Percentiles rank a stretch among this genome's conserved stretches.
Evolutionary conservation across 805 yeast species (phyloP).

Genomic region (Barnettozyma sp.): DNA sequence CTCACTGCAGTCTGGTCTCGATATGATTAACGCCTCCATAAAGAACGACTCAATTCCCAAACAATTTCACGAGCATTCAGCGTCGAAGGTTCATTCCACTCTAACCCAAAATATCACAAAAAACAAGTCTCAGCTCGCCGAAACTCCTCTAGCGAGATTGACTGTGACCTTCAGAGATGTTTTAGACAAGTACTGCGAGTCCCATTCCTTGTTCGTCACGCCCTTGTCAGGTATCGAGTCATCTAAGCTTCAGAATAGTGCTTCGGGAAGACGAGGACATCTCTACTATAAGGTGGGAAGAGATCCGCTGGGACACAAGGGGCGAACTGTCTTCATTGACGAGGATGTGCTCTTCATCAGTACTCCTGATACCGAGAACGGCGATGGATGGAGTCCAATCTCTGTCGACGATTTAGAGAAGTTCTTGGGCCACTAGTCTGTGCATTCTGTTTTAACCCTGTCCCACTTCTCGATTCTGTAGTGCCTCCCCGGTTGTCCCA

Average conservation of each 20-base stretch:
- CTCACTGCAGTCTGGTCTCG: constrained; percentile 14
- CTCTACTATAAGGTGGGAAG: constrained; percentile 37
- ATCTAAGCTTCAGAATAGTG: constrained; percentile 27
- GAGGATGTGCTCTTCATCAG: constrained; percentile 61
- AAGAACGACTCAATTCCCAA: constrained; percentile 5
- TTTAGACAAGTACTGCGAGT: constrained; percentile 51
- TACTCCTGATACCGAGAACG: constrained; percentile 6
- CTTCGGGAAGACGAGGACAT: constrained; percentile 13
- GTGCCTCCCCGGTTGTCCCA: no score
- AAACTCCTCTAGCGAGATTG: constrained; percentile 35
- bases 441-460: no score
- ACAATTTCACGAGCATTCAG: background rate
- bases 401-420: constrained; percentile 26
- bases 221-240: constrained; percentile 18
- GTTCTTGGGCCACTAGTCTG: background rate
- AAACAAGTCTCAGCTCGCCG: background rate
- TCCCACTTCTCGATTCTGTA: no score
- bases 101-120: background rate
- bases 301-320: constrained; percentile 27
- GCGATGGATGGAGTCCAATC: constrained; percentile 30
- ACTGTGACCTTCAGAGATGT: constrained; percentile 55
- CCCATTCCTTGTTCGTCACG: constrained; percentile 33
- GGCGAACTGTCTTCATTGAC: constrained; percentile 42
- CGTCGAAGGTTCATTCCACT: background rate
- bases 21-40: constrained; percentile 27